Evolutionary conservation across 805 yeast species (phyloP), one percentile per base, ranked within the genome.

Genomic region (Torulaspora gathmanii): DNA sequence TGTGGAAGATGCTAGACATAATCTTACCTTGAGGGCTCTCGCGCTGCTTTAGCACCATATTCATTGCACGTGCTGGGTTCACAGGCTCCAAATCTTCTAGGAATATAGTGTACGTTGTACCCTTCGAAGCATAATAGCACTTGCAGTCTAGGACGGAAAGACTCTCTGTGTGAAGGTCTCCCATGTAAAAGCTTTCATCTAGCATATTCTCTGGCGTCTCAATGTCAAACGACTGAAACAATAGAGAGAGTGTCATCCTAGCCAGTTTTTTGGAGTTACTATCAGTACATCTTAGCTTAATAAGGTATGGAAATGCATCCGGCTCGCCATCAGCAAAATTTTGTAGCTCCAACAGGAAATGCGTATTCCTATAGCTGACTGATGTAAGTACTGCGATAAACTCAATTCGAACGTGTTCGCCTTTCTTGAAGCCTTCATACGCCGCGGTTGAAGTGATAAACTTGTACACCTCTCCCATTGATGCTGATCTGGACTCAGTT

Each of bases 301-400:
- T 49, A 17, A 40, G 39, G 39, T 52, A 53, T 5, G 51, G 51
- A 8, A 37, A 12, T 17, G 34, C 15, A 37, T 48, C 49, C 5
- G 34, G 39, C 16, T 25, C 43, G 5, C 55, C 53, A 5, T 40
- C 22, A 15, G 44, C 31, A 40, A 56, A 58, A 42, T 57, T 53
- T 20, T 50, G 45, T 34, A 58, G 41, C 35, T 44, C 47, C 8
- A 58, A 35, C 33, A 47, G 15, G 36, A 49, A 55, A 37, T 45
- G 40, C 4, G 41, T 34, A 4, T 48, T 45, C 15, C 42, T 49
- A 27, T 41, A 53, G 23, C 40, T 49, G 15, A 58, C 47, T 9
- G 46, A 39, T 5, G 55, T 54, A 38, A 58, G 41, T 15, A 57
- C 40, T 7, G 60, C 50, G 13, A 57, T 47, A 30, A 58, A 56